A percentile compares a stretch with the other conserved stretches of the same genome.
Conservation (phyloP, 139 green algal species). For the Picochlorum sp. region DNA sequence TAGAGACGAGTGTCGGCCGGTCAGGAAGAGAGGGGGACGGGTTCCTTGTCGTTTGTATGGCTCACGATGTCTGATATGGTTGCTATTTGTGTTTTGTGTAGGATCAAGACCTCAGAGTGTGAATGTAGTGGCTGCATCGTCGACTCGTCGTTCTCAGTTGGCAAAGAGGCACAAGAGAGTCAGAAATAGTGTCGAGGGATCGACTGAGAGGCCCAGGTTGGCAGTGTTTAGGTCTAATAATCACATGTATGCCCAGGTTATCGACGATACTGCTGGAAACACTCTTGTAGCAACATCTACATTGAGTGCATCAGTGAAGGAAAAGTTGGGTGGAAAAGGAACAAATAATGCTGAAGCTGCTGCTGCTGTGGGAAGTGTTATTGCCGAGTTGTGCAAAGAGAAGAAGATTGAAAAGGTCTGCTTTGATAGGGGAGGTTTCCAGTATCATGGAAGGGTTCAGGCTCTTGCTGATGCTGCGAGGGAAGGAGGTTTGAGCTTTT, state of each 20-base stretch:
- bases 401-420: slow-evolving; percentile 77
- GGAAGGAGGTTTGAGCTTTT: slow-evolving; percentile 84
- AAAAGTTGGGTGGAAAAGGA: slow-evolving; percentile 29
- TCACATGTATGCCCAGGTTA: slow-evolving; percentile 97
- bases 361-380: slow-evolving; percentile 73
- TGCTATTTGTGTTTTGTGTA: background rate
- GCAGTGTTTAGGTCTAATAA: slow-evolving; percentile 92
- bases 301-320: slow-evolving; percentile 55
- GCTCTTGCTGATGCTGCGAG: slow-evolving; percentile 85
- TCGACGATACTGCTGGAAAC: slow-evolving; percentile 72
- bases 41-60: too few species aligned
- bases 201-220: slow-evolving; percentile 79
- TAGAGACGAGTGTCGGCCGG: too few species aligned
- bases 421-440: slow-evolving; percentile 91
- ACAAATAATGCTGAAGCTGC: slow-evolving; percentile 57
- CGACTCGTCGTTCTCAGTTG: slow-evolving; percentile 22
- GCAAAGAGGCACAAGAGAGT: slow-evolving; percentile 55
- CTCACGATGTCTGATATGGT: too few species aligned
- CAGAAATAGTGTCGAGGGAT: slow-evolving; percentile 71
- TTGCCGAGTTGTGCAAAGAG: slow-evolving; percentile 76
- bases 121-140: slow-evolving; percentile 9
- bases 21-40: too few species aligned
- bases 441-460: slow-evolving; percentile 91
- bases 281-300: slow-evolving; percentile 81
- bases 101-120: slow-evolving; percentile 6